Conservation (phyloP, 768 basidiomycete species). For the Amanita subjunquillea region DNA sequence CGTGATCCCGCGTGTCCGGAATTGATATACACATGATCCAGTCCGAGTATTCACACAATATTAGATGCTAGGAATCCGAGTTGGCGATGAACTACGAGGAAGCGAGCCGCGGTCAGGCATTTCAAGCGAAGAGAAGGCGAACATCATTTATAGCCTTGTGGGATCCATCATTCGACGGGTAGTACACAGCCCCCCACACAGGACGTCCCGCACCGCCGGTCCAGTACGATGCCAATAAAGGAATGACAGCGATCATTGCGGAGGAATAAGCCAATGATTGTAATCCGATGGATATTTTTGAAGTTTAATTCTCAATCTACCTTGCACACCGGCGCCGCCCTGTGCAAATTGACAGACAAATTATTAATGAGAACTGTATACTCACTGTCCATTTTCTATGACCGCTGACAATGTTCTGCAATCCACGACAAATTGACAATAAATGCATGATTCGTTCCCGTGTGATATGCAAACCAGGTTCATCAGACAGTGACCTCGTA, state of each 20-base stretch:
- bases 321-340: neutral
- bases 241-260: neutral
- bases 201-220: no score
- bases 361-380: constrained; percentile 6
- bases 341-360: neutral
- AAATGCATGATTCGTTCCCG: constrained; percentile 17
- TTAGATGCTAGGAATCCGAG: neutral
- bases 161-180: no score
- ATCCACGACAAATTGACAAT: constrained; percentile 8
- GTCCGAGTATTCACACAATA: neutral
- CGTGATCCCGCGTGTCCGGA: constrained; percentile 1
- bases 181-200: no score
- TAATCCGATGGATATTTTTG: neutral
- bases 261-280: neutral
- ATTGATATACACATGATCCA: neutral
- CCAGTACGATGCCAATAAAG: no score
- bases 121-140: no score
- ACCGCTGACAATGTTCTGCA: constrained; percentile 38
- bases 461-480: neutral
- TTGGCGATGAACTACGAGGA: no score
- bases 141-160: no score
- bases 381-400: constrained; percentile 47
- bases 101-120: no score
- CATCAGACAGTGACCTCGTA: constrained; percentile 8
- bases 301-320: neutral